Evolutionary conservation across 1,139 yeast genomes (phyloP), one percentile per base, ranked within the genome.

Genomic region (Saccharomyces hybrid): DNA sequence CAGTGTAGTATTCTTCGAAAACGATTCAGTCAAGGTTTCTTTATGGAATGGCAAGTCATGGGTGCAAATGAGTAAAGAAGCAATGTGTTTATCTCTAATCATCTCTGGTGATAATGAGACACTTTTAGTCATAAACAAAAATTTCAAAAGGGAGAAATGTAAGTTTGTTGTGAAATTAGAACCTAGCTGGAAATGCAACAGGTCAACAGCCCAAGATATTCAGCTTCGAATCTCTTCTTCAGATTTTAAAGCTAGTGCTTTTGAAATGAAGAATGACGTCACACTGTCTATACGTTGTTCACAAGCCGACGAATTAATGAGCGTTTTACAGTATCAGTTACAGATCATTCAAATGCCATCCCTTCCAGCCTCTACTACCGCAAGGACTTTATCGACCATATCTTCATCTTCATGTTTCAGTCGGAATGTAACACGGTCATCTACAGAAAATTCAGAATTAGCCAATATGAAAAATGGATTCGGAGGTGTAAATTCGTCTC

Each of bases 31-130:
- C 11, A 62, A 59, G 44, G 50, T 63, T 11, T 63, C 68, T 2
- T 50, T 50, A 14, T 67, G 71, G 71, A 51, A 57, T 31, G 60
- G 59, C 6, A 58, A 55, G 32, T 47, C 55, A 14, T 67, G 70
- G 70, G 57, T 53, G 46, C 51, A 42, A 27, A 32, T 62, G 19
- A 53, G 56, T 48, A 24, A 58, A 48, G 29, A 47, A 14, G 24
- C 50, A 38, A 44, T 54, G 12, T 27, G 44, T 1, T 4, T 62
- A 3, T 47, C 50, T 8, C 79, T 90, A 73, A 82, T 87, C 73
- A 81, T 89, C 72, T 83, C 96, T 71, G 96, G 88, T 81, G 86
- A 84, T 75, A 89, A 80, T 68, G 96, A 88, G 77, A 82, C 80
- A 71, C 87, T 90, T 73, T 86, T 86, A 73, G 88, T 88, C 82